These are phyloP conservation scores for Nitzschia sp. DNA, from an alignment of 108 stramenopile genomes.

Conservation along the genomic window DNA sequence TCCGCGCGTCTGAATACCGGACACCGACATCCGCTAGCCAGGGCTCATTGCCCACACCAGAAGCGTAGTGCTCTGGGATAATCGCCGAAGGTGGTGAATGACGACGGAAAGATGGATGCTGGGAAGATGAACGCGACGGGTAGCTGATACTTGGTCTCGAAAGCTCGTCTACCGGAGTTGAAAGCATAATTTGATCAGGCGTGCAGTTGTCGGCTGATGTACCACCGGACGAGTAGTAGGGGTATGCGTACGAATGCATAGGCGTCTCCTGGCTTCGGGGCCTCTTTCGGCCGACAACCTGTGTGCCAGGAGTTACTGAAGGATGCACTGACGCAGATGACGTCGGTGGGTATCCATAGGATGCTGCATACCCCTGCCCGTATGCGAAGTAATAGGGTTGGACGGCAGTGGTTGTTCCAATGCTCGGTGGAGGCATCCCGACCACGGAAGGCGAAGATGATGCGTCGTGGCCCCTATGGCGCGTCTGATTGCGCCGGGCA, in stretches of 20 bases:
- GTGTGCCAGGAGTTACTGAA: conserved; percentile 11
- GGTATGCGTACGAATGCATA: not conserved
- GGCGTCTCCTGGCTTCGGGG: conserved; percentile 7
- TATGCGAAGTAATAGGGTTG: not conserved
- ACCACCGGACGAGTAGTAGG: not conserved
- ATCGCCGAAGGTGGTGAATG: conserved; percentile 7
- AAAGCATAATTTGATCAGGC: not conserved
- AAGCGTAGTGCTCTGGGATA: not conserved
- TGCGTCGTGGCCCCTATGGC: not conserved
- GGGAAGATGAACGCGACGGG: not conserved
- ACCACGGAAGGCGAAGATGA: not conserved
- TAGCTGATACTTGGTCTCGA: conserved; percentile 1
- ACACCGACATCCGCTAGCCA: conserved; percentile 2
- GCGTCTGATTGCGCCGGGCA: not conserved
- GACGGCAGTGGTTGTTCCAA: not conserved
- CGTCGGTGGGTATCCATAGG: not conserved
- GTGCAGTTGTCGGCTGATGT: not conserved
- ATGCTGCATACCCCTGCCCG: not conserved
- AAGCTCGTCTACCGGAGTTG: too few species aligned
- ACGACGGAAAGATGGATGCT: not conserved
- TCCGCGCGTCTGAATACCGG: not conserved
- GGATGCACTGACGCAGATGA: too few species aligned
- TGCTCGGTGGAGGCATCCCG: not conserved
- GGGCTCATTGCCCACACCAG: not conserved
- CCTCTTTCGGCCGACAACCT: not conserved